Evolutionary conservation across 2,329 filamentous ascomycete genomes (phyloP).

Genomic region (Taxawa tesnikishii): DNA sequence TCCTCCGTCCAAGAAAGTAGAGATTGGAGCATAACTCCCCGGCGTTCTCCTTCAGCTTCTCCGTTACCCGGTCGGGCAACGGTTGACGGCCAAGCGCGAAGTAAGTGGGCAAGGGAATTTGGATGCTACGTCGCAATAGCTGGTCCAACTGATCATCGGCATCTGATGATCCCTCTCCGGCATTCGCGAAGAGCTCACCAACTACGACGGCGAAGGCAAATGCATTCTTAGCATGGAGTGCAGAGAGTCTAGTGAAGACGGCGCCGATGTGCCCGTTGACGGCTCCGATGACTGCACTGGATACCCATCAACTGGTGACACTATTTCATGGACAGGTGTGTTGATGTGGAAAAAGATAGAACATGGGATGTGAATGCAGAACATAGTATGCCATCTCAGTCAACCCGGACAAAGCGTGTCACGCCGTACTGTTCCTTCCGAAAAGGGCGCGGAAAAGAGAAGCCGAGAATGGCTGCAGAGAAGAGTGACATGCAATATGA

Average conservation of each 20-base stretch:
- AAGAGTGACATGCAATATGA: too few species aligned
- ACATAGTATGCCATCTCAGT: too few species aligned
- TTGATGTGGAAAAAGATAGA: too few species aligned
- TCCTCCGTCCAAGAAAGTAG: constrained; percentile 77
- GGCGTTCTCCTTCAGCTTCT: constrained; percentile 59
- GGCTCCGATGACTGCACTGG: constrained; percentile 68
- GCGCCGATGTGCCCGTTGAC: constrained; percentile 66
- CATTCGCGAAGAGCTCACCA: constrained; percentile 66
- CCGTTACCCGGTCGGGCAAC: constrained; percentile 58
- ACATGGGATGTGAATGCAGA: too few species aligned
- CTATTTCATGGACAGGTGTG: too few species aligned
- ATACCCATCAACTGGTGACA: too few species aligned
- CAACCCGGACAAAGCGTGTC: too few species aligned
- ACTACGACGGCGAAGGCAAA: constrained; percentile 77
- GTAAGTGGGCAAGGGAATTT: constrained; percentile 73
- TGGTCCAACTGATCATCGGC: constrained; percentile 42
- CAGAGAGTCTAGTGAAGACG: constrained; percentile 67
- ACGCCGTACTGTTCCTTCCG: too few species aligned
- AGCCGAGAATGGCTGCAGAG: too few species aligned
- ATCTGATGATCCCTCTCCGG: constrained; percentile 28
- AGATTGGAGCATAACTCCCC: constrained; percentile 77
- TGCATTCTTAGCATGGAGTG: constrained; percentile 73
- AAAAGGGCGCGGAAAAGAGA: too few species aligned
- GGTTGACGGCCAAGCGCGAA: constrained; percentile 67
- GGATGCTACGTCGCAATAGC: constrained; percentile 60